Evolutionary conservation across 1,284 basidiomycete genomes (phyloP).

Genomic region (Flammula alnicola): DNA sequence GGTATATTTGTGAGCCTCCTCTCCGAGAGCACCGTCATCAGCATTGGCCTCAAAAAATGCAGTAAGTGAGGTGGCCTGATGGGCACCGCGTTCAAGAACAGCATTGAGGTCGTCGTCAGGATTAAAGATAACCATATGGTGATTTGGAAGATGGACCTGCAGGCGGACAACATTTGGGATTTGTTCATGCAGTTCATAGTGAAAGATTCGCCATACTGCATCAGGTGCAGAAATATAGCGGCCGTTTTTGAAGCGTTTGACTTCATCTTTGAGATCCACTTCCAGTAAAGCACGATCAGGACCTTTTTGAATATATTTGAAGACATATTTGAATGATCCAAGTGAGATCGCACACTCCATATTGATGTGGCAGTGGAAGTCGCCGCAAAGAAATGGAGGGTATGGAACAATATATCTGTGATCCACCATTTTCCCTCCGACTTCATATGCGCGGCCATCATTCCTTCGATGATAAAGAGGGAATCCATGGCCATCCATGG

Average conservation of each 20-base stretch:
- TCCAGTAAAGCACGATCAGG: conserved; percentile 40
- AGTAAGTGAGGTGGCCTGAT: too few species aligned
- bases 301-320: conserved; percentile 56
- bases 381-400: conserved; percentile 32
- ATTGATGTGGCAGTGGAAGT: conserved; percentile 54
- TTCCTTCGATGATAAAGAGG: conserved; percentile 39
- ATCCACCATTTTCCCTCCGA: conserved; percentile 24
- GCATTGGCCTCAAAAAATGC: too few species aligned
- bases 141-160: too few species aligned
- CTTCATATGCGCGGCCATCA: conserved; percentile 34
- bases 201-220: conserved; percentile 39
- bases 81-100: too few species aligned
- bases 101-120: too few species aligned
- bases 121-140: too few species aligned
- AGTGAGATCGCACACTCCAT: conserved; percentile 39
- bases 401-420: conserved; percentile 47
- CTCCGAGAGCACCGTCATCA: too few species aligned
- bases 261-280: conserved; percentile 34
- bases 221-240: conserved; percentile 44
- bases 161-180: too few species aligned
- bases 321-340: conserved; percentile 44
- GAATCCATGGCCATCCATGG: conserved; percentile 41
- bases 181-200: too few species aligned
- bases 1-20: too few species aligned
- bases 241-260: conserved; percentile 37